Percentiles rank a stretch among this genome's conserved stretches.
Evolutionary conservation across 2,329 filamentous ascomycete species (phyloP).

Genomic region (Penicillium verrucosum): DNA sequence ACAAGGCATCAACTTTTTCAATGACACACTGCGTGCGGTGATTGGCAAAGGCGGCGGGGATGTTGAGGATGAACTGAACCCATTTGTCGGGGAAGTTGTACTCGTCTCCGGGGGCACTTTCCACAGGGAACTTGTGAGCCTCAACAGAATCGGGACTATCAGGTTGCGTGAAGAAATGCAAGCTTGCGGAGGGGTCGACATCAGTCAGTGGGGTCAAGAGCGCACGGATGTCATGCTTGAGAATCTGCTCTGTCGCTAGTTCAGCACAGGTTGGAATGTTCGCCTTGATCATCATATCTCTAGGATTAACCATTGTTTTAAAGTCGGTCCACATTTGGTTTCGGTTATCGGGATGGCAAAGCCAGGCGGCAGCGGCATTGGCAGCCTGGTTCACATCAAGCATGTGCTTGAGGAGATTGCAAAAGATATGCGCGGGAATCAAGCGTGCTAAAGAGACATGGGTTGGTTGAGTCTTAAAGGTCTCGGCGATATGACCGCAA

Average conservation of each 20-base stretch:
- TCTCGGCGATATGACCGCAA: conserved; percentile 75
- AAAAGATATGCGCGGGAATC: conserved; percentile 83
- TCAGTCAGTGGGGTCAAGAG: conserved; percentile 42
- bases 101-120: conserved; percentile 37
- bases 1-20: conserved; percentile 44
- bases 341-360: conserved; percentile 82
- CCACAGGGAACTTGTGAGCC: conserved; percentile 36
- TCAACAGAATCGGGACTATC: conserved; percentile 32
- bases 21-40: conserved; percentile 46
- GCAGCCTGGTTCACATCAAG: conserved; percentile 90
- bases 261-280: conserved; percentile 42
- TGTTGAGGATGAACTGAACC: conserved; percentile 44
- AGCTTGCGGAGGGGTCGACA: conserved; percentile 26
- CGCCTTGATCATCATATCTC: conserved; percentile 41
- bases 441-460: conserved; percentile 87
- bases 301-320: conserved; percentile 38
- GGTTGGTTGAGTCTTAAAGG: conserved; percentile 77
- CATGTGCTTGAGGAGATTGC: conserved; percentile 78
- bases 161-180: conserved; percentile 35
- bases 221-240: conserved; percentile 45
- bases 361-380: conserved; percentile 88
- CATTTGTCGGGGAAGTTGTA: conserved; percentile 51
- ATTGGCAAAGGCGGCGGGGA: conserved; percentile 39
- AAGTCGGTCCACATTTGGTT: conserved; percentile 96
- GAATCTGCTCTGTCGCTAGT: conserved; percentile 35